phyloP scores from a whole-genome alignment of 2,329 filamentous ascomycete species.

The Nigrospora sphaerica region DNA sequence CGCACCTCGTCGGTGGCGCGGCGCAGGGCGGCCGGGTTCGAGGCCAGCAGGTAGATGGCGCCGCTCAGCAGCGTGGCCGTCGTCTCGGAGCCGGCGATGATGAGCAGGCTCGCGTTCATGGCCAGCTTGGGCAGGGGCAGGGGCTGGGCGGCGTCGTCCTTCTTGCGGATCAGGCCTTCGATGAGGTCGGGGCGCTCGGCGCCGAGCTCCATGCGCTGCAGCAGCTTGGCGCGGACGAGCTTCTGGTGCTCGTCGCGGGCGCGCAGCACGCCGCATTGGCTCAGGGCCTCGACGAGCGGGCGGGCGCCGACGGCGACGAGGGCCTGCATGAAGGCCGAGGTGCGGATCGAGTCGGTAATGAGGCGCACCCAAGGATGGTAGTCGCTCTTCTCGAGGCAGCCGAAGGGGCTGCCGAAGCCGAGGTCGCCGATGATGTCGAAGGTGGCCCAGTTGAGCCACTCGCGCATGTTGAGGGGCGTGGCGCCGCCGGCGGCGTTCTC shows the following conservation, averaged over 20 bases:
- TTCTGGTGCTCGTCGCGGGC: slow-evolving; percentile 13
- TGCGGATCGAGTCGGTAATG: slow-evolving; percentile 19
- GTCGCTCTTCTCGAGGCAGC: slow-evolving; percentile 22
- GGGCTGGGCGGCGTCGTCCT: slow-evolving; percentile 13
- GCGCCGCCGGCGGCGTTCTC: slow-evolving; percentile 12
- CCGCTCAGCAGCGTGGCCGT: slow-evolving; percentile 37
- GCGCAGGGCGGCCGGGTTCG: slow-evolving; percentile 23
- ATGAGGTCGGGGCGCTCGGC: slow-evolving; percentile 23
- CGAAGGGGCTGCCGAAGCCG: slow-evolving; percentile 36
- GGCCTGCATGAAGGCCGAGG: slow-evolving; percentile 10
- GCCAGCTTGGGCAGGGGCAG: slow-evolving; percentile 12
- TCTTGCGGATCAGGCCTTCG: slow-evolving; percentile 19
- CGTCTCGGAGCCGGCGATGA: slow-evolving; percentile 43
- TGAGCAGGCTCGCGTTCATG: slow-evolving; percentile 20
- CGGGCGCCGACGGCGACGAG: slow-evolving; percentile 10
- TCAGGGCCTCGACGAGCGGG: slow-evolving; percentile 9
- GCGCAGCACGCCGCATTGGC: slow-evolving; percentile 4
- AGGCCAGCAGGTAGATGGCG: slow-evolving; percentile 30
- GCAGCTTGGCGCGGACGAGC: slow-evolving; percentile 14
- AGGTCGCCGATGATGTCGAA: slow-evolving; percentile 40
- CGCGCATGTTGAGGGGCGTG: slow-evolving; percentile 21
- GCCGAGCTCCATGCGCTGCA: slow-evolving; percentile 18
- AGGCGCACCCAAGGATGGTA: slow-evolving; percentile 27
- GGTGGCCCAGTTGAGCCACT: slow-evolving; percentile 31
- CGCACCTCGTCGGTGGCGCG: slow-evolving; percentile 32